phyloP scores from a whole-genome alignment of 2,329 filamentous ascomycete species.

The Hypoxylon sp. region DNA sequence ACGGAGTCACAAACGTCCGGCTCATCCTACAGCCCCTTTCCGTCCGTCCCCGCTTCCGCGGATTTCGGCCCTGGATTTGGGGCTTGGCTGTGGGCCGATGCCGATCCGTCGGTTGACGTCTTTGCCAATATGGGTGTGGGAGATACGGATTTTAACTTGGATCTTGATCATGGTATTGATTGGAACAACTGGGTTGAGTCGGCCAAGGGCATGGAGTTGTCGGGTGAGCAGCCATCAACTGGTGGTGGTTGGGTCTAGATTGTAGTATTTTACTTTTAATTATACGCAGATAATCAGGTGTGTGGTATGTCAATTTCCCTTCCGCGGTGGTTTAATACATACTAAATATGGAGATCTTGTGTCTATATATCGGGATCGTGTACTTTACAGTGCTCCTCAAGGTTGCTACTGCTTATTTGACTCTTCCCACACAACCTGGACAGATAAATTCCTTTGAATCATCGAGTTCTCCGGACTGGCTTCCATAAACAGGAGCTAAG shows the following conservation, averaged over 20 bases:
- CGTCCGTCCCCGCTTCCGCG: conserved; percentile 6
- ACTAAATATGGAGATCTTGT: no score
- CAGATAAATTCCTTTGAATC: no score
- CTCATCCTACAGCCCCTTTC: conserved; percentile 9
- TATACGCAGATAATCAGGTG: no score
- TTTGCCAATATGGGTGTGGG: conserved; percentile 46
- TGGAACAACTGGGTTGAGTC: conserved; percentile 58
- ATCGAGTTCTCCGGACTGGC: no score
- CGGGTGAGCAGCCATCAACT: conserved; percentile 8
- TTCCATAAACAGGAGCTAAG: no score
- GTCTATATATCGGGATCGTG: no score
- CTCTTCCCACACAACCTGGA: no score
- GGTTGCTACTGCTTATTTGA: no score
- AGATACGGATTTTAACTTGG: conserved; percentile 49
- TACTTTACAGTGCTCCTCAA: no score
- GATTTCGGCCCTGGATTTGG: conserved; percentile 40
- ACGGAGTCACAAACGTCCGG: background rate
- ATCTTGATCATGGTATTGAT: conserved; percentile 53
- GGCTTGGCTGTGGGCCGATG: conserved; percentile 56
- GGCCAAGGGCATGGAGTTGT: conserved; percentile 52
- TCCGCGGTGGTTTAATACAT: no score
- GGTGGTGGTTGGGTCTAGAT: conserved; percentile 7
- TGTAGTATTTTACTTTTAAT: no score
- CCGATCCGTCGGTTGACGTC: conserved; percentile 47
- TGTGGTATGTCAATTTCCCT: no score